Conservation (phyloP, 2,329 filamentous ascomycete genomes). For the Microcyclospora tardicrescens region DNA sequence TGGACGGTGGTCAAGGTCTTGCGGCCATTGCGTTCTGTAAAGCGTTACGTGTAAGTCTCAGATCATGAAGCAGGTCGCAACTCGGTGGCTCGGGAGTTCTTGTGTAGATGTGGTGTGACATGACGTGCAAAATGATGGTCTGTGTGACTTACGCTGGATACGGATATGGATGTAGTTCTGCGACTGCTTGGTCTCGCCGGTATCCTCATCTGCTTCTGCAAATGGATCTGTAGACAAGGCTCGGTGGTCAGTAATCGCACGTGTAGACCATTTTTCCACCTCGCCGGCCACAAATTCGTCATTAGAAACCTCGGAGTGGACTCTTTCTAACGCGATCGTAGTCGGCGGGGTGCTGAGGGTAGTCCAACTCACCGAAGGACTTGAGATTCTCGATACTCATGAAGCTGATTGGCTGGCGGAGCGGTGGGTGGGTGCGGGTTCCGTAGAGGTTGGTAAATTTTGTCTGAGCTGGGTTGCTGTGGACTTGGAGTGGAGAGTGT, state of each 20-base stretch:
- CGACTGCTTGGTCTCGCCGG: slow-evolving; percentile 85
- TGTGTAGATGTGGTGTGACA: not conserved
- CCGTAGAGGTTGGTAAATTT: not conserved
- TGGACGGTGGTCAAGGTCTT: slow-evolving; percentile 99
- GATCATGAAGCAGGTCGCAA: not conserved
- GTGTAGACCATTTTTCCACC: not conserved
- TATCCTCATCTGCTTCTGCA: slow-evolving; percentile 99
- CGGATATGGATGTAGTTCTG: slow-evolving; percentile 99
- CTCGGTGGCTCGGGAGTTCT: not conserved
- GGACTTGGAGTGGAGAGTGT: not conserved
- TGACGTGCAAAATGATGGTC: not conserved
- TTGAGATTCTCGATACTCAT: slow-evolving; percentile 84
- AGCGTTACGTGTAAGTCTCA: slow-evolving; percentile 29
- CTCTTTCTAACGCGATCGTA: not conserved
- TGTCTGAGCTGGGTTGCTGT: not conserved
- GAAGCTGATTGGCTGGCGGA: not conserved
- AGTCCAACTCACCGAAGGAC: slow-evolving; percentile 45
- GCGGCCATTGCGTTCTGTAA: slow-evolving; percentile 96
- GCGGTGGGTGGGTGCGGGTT: not conserved
- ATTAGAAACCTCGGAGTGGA: not conserved
- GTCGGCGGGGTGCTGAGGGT: not conserved
- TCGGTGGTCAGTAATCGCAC: slow-evolving; percentile 9
- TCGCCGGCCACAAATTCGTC: too few relatives aligned
- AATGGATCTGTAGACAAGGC: slow-evolving; percentile 66
- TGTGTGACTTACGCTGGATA: slow-evolving; percentile 73